Base-by-base conservation (phyloP, 83 land plant species). In the Diphasiastrum complanatum region DNA sequence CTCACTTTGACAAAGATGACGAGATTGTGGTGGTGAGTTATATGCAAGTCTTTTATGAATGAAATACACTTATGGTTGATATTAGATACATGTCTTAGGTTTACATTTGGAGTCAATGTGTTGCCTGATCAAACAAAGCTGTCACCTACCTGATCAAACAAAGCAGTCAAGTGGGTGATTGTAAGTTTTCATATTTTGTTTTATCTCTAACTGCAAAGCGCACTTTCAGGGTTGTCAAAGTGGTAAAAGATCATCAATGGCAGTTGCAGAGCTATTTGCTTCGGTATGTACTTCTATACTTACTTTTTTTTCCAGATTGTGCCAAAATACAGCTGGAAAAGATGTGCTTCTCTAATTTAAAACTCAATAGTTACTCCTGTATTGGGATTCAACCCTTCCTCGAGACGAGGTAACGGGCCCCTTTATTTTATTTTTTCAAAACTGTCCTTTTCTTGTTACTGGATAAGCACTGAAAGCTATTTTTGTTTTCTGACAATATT, bases 191-290 rank as follows among this genome's bases (percentile, higher is more conserved):
- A 34, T 20, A 58, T 34, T 14, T 26, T 14, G 4, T 16, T 60
- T 24, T 2, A 33, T 0, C 3, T 10, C 22, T 28, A 5, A 8
- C 43, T 32, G 8, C 12, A 16, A 20, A 33, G 20, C n/a, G n/a
- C 2, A 23, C 27, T 23, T 28, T 24, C 70, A 85, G 89, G 86
- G 86, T 47, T 85, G 89, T 64, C 78, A 79, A 61, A 82, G 73
- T 65, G 89, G 89, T 28, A 77, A 68, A 54, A 71, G 89, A 38
- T 85, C 89, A 27, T 73, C 76, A 46, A 70, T 79, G 80, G 89
- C 89, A 59, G 76, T 81, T 6, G 58, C 69, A 53, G 89, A 85
- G 47, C 76, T 85, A 46, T 40, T 33, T 29, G 67, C 81, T 73
- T 70, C 69, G 60, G 89, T 85, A 77, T 56, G 77, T 66, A 25